Conservation (phyloP, 768 basidiomycete species). For the Myochromella boudieri region DNA sequence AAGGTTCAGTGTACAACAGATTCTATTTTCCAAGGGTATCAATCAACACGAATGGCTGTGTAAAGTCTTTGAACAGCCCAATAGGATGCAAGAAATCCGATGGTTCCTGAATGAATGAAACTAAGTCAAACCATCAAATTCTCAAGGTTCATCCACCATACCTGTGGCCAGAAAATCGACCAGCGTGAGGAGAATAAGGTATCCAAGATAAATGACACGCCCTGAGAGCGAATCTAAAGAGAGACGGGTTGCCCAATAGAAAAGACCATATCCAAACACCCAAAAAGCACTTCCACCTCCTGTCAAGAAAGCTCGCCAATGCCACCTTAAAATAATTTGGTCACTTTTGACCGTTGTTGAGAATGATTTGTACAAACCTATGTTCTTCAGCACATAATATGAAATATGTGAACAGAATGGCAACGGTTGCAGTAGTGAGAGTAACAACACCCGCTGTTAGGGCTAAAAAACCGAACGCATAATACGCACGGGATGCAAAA, state of each 20-base stretch:
- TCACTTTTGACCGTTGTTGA: neutral
- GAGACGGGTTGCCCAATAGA: conserved; percentile 87
- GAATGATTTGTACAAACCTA: conserved; percentile 44
- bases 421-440: conserved; percentile 88
- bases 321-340: conserved; percentile 61
- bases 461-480: conserved; percentile 94
- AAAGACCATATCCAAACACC: conserved; percentile 85
- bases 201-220: conserved; percentile 85
- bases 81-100: conserved; percentile 89
- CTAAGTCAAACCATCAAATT: neutral
- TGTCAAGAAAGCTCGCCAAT: conserved; percentile 91
- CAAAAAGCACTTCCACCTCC: conserved; percentile 94
- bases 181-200: conserved; percentile 79
- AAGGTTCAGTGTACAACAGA: too few species aligned
- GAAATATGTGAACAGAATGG: conserved; percentile 90
- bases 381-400: conserved; percentile 94
- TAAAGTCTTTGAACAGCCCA: conserved; percentile 90
- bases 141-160: conserved; percentile 27
- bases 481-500: conserved; percentile 91
- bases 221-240: conserved; percentile 81
- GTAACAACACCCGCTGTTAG: conserved; percentile 81
- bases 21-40: too few species aligned
- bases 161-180: conserved; percentile 89
- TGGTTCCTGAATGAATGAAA: conserved; percentile 55
- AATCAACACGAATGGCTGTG: conserved; percentile 78